A percentile compares a stretch with the other conserved stretches of the same genome.
phyloP scores from a whole-genome alignment of 495 filamentous ascomycete genomes.

The Xylaria curta region DNA sequence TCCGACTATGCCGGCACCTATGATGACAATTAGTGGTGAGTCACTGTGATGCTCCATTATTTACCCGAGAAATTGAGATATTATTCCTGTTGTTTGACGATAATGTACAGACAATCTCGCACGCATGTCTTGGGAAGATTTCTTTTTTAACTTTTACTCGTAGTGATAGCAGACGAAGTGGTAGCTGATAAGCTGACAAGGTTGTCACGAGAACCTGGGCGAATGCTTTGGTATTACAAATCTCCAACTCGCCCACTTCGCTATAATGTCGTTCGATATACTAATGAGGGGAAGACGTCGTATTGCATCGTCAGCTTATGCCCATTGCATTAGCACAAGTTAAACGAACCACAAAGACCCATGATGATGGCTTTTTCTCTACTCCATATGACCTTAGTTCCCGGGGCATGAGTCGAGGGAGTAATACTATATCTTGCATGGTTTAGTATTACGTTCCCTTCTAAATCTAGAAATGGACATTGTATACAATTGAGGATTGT shows the following conservation, averaged over 20 bases:
- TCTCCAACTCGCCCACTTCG: background rate
- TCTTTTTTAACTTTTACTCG: background rate
- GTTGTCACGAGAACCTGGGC: background rate
- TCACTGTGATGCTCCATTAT: background rate
- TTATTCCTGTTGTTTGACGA: background rate
- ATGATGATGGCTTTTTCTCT: background rate
- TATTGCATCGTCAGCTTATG: constrained; percentile 5
- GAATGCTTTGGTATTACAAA: background rate
- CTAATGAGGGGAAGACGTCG: background rate
- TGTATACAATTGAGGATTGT: too few species aligned
- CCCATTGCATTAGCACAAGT: background rate
- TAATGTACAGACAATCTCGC: background rate
- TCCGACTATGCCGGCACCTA: constrained; percentile 5
- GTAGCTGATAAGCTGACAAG: background rate
- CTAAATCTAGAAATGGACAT: background rate
- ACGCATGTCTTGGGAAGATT: background rate
- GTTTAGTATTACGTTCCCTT: background rate
- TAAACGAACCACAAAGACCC: background rate
- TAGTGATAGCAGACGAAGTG: background rate
- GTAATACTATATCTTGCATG: background rate
- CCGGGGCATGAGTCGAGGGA: background rate
- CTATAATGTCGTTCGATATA: background rate
- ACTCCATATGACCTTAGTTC: background rate
- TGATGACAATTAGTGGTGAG: background rate
- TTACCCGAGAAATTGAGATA: background rate